A percentile compares a stretch with the other conserved stretches of the same genome.
phyloP scores from a whole-genome alignment of 495 filamentous ascomycete genomes.

The Trichocladium uniseriatum region DNA sequence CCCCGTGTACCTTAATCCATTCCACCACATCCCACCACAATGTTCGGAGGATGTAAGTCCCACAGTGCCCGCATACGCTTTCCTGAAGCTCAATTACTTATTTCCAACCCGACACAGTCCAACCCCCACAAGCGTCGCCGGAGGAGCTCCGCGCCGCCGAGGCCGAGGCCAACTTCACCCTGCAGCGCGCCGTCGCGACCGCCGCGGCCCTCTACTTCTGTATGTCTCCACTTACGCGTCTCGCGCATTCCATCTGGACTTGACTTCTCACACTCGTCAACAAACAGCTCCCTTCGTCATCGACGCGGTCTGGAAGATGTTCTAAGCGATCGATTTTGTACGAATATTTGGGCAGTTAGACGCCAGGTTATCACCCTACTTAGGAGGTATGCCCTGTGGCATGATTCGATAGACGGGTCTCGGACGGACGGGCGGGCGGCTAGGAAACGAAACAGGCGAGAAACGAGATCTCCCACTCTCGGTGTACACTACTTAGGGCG shows the following conservation, averaged over 20 bases:
- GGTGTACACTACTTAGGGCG: background rate
- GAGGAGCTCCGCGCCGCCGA: conserved; percentile 57
- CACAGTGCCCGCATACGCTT: too few relatives aligned
- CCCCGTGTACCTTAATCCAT: background rate
- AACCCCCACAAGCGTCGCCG: conserved; percentile 40
- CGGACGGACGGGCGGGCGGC: background rate
- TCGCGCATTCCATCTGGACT: background rate
- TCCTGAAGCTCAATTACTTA: too few relatives aligned
- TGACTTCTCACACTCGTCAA: too few relatives aligned
- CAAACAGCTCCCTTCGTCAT: conserved; percentile 73
- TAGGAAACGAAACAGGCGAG: background rate
- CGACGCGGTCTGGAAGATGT: conserved; percentile 64
- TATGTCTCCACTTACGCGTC: conserved; percentile 34
- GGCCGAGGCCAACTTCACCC: conserved; percentile 56
- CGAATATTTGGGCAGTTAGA: too few relatives aligned
- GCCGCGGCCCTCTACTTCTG: conserved; percentile 73
- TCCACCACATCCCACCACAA: conserved; percentile 14
- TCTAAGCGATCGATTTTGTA: conserved; percentile 38
- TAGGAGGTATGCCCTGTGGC: too few relatives aligned
- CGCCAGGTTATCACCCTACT: too few relatives aligned
- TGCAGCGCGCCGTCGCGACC: conserved; percentile 53
- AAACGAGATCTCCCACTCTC: background rate
- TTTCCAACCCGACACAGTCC: too few relatives aligned
- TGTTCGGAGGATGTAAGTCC: conserved; percentile 40
- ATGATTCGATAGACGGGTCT: background rate